Base-by-base conservation (phyloP, 1,284 basidiomycete genomes). In the Phaffia rhodozyma region DNA sequence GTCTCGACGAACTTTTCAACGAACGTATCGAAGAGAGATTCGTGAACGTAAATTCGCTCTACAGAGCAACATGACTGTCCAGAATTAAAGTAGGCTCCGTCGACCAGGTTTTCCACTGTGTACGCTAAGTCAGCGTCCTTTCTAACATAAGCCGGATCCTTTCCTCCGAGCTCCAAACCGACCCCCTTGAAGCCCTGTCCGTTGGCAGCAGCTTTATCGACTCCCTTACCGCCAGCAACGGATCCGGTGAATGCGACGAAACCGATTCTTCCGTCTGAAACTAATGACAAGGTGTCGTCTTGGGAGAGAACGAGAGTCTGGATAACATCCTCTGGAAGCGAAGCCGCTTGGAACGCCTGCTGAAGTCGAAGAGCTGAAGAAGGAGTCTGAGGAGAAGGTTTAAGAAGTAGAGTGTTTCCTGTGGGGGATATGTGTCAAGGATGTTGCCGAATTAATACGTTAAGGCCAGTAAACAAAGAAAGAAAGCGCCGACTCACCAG, bases 61-160 rank as follows among this genome's bases (percentile, higher is more conserved):
- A 76, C 70, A 32, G 70, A 71, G 57, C 73, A 75, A 66, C 71
- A 71, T 83, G 68, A 94, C 79, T 97, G 92, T 0, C 92, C 93
- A 20, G 91, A 91, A 75, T 97, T 97, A 81, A 91, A 97, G 78
- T 93, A 85, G 32, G 90, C 87, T 82, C 91, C 93, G 76, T 97
- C 93, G 2, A 93, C 91, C 13, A 97, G 81, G 72, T 97, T 86
- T 29, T 82, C 82, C 2, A 85, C 86, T 0, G 90, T 87, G 73
- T 87, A 96, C 43, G 83, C 82, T 5, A 94, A 72, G 75, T 97
- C 84, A 0, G 87, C 91, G 72, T 97, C 92, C 0, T 81, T 76
- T 34, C 91, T 80, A 7, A 97, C 91, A 71, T 96, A 97, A 0
- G 93, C 93, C 7, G 93, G 90, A 72, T 97, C 92, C 75, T 97